Evolutionary conservation across 2,329 filamentous ascomycete species (phyloP).

Genomic region (Rhynchosporium agropyri): DNA sequence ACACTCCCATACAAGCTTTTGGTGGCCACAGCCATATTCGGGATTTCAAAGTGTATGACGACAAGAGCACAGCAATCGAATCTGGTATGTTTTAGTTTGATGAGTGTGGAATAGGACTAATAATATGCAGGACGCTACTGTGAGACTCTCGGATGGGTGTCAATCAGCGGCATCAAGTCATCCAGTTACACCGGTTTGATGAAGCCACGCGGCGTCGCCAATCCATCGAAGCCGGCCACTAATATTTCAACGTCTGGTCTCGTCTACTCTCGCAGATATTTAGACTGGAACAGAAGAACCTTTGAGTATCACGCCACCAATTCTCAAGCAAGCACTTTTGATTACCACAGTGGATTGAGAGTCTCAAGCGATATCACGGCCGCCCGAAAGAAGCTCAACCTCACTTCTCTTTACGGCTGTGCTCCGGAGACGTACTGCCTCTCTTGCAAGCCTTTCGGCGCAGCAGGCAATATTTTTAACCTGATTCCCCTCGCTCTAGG

Average conservation of each 20-base stretch:
- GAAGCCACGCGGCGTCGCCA: conserved; percentile 33
- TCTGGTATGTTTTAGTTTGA: conserved; percentile 56
- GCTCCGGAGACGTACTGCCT: conserved; percentile 80
- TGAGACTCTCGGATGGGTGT: conserved; percentile 92
- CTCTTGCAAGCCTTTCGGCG: conserved; percentile 73
- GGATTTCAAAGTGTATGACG: conserved; percentile 78
- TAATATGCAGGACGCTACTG: conserved; percentile 64
- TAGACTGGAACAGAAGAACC: conserved; percentile 88
- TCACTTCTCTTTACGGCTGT: conserved; percentile 77
- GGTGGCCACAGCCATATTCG: conserved; percentile 87
- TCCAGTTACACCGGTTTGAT: conserved; percentile 33
- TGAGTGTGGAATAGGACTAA: conserved; percentile 7
- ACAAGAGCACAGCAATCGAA: conserved; percentile 74
- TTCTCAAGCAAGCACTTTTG: conserved; percentile 70
- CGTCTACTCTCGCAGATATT: conserved; percentile 75
- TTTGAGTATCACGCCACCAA: conserved; percentile 74
- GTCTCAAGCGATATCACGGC: conserved; percentile 69
- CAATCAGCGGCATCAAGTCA: conserved; percentile 62
- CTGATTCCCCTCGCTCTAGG: conserved; percentile 65
- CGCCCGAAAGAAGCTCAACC: conserved; percentile 67
- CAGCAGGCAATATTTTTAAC: conserved; percentile 73
- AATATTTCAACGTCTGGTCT: conserved; percentile 35
- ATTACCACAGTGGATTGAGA: conserved; percentile 70
- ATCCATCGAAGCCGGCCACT: conserved; percentile 41
- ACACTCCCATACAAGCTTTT: conserved; percentile 84